phyloP scores from a whole-genome alignment of 1,284 basidiomycete species.

The Agroathelia rolfsii region DNA sequence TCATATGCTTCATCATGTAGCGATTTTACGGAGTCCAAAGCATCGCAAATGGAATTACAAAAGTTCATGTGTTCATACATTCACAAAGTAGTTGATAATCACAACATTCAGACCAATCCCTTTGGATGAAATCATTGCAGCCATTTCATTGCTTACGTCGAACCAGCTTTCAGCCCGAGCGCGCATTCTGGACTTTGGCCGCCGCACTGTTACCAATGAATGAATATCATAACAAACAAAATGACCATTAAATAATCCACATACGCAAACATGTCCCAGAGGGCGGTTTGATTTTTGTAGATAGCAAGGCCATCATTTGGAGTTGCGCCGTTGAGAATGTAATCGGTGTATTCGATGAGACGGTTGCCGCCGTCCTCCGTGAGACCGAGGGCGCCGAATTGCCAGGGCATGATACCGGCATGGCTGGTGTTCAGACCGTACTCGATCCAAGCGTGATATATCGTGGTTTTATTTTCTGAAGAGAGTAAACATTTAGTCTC shows the following conservation, averaged over 20 bases:
- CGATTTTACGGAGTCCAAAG: too few species aligned
- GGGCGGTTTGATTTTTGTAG: conserved; percentile 40
- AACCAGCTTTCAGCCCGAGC: too few species aligned
- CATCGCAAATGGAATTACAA: too few species aligned
- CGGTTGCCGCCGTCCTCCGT: conserved; percentile 42
- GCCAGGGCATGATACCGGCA: conserved; percentile 50
- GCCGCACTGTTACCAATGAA: conserved; percentile 23
- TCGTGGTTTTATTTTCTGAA: conserved; percentile 37
- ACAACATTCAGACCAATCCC: too few species aligned
- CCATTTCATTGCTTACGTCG: too few species aligned
- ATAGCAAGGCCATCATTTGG: conserved; percentile 46
- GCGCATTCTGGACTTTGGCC: conserved; percentile 24
- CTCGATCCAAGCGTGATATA: conserved; percentile 43
- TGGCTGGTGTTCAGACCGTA: conserved; percentile 38
- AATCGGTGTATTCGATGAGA: conserved; percentile 44
- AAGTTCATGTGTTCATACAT: too few species aligned
- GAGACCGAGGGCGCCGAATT: conserved; percentile 40
- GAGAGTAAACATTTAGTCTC: neutral
- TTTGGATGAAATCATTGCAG: too few species aligned
- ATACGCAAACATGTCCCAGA: conserved; percentile 44
- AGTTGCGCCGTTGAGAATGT: conserved; percentile 39
- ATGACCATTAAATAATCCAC: conserved; percentile 12
- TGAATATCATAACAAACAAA: conserved; percentile 6
- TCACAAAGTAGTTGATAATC: too few species aligned
- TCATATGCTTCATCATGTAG: too few species aligned